A percentile compares a stretch with the other conserved stretches of the same genome.
Evolutionary conservation across 2,329 filamentous ascomycete species (phyloP).

Genomic region (Aspergillus alliaceus): DNA sequence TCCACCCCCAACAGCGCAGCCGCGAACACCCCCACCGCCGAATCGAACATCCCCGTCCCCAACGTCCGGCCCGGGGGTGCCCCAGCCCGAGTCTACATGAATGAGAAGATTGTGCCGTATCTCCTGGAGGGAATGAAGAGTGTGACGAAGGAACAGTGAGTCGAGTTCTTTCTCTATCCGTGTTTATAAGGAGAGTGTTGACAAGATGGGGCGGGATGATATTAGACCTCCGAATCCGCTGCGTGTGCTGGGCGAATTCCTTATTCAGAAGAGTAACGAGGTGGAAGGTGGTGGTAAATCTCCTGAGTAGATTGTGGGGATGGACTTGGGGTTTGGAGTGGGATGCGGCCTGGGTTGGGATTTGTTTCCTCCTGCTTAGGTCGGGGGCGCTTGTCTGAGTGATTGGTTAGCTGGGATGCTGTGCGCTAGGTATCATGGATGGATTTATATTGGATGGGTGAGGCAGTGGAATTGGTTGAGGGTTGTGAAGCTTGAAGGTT

Average conservation of each 20-base stretch:
- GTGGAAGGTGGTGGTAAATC: conserved; percentile 49
- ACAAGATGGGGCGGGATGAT: neutral
- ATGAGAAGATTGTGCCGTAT: conserved; percentile 66
- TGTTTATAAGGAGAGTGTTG: no score
- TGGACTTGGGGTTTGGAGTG: neutral
- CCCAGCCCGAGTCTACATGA: conserved; percentile 69
- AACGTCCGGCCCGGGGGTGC: conserved; percentile 60
- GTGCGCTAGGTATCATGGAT: no score
- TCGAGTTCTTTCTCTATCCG: neutral
- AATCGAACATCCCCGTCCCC: conserved; percentile 43
- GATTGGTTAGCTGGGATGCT: no score
- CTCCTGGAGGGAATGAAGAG: conserved; percentile 74
- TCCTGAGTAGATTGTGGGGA: conserved; percentile 17
- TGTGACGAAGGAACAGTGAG: conserved; percentile 67
- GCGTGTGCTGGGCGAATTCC: conserved; percentile 67
- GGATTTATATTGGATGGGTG: no score
- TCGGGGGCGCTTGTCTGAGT: no score
- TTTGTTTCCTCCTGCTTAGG: no score
- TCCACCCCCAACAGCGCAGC: conserved; percentile 6
- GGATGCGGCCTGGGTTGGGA: neutral
- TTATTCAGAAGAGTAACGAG: conserved; percentile 68
- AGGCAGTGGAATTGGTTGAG: no score
- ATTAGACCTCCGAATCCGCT: conserved; percentile 67
- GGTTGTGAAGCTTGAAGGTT: no score
- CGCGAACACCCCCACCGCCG: conserved; percentile 22